Conservation (phyloP, 805 yeast genomes). For the Lipomyces starkeyi region DNA sequence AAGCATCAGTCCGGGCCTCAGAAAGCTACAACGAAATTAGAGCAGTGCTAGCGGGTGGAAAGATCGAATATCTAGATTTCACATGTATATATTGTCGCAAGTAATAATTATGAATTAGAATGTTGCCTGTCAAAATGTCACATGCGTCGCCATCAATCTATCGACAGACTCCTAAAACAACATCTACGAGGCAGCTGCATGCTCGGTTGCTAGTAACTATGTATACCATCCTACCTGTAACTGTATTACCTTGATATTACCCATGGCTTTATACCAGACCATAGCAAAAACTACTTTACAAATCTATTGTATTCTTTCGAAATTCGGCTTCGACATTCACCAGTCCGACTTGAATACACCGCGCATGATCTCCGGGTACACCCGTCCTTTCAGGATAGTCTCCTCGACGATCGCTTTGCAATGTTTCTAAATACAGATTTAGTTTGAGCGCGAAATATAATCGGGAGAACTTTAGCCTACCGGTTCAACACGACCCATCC, state of each 20-base stretch:
- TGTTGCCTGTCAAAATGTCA: too few species aligned
- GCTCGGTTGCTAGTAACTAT: not conserved
- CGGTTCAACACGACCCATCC: slow-evolving; percentile 90
- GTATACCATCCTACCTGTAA: not conserved
- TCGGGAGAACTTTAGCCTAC: slow-evolving; percentile 8
- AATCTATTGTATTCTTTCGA: not conserved
- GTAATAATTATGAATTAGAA: not conserved
- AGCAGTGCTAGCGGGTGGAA: not conserved
- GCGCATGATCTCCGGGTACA: slow-evolving; percentile 74
- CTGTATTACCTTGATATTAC: not conserved
- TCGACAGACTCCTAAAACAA: not conserved
- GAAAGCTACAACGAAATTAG: not conserved
- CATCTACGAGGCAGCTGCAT: too few species aligned
- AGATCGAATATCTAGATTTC: not conserved
- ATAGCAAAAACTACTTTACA: not conserved
- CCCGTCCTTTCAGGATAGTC: slow-evolving; percentile 69
- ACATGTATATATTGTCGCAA: not conserved
- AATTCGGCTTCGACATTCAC: slow-evolving; percentile 29
- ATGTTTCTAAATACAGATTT: slow-evolving; percentile 49
- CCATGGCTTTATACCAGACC: not conserved
- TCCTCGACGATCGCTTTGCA: slow-evolving; percentile 76
- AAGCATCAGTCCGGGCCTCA: not conserved
- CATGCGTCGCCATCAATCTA: not conserved
- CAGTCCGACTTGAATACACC: slow-evolving; percentile 48
- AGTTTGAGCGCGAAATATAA: not conserved